Evolutionary conservation across 2,329 filamentous ascomycete genomes (phyloP), one percentile per base, ranked within the genome.

Genomic region (Aureobasidium sp.): DNA sequence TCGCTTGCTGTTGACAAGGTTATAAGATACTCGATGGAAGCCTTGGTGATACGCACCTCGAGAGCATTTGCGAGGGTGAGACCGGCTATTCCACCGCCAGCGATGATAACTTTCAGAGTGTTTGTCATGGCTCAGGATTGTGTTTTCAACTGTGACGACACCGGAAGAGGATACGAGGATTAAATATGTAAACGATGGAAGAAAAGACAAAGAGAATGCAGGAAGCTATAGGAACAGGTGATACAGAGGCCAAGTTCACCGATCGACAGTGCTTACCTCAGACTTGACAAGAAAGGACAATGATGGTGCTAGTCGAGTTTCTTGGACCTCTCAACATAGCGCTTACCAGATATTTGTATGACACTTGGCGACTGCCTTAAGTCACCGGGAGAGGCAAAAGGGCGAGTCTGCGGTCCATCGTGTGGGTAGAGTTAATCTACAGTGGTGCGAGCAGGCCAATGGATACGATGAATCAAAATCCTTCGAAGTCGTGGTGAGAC

Each of bases 41-140:
- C 7, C 6, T 3, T 10, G 4, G 9, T 5, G 10, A 2, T n/a
- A 16, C 54, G 13, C 8, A 48, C 54, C 32, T 82, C 74, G 3
- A 84, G 74, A 64, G 75, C 74, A 45, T 76, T 73, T 4, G 79
- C 78, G 7, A 81, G 67, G 0, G 76, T 71, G 1, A 82, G 68
- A 8, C 81, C 81, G 2, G 76, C 72, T 16, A 83, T 69, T 49
- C 77, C 74, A 7, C 78, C 81, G 21, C 81, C 80, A 1, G 73
- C 77, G 44, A 83, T 81, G 58, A 82, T 68, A 27, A 81, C 73
- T 30, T 61, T 53, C 25, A 60, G 30, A 5, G 15, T 2, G n/a
- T 7, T 34, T 21, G 47, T n/a, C 30, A 49, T 49, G 47, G 4
- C 16, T 21, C 10, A 13, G 16, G 5, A 10, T n/a, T n/a, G n/a